phyloP scores from a whole-genome alignment of 1,139 yeast genomes.

The Hansenula lynferdii region DNA sequence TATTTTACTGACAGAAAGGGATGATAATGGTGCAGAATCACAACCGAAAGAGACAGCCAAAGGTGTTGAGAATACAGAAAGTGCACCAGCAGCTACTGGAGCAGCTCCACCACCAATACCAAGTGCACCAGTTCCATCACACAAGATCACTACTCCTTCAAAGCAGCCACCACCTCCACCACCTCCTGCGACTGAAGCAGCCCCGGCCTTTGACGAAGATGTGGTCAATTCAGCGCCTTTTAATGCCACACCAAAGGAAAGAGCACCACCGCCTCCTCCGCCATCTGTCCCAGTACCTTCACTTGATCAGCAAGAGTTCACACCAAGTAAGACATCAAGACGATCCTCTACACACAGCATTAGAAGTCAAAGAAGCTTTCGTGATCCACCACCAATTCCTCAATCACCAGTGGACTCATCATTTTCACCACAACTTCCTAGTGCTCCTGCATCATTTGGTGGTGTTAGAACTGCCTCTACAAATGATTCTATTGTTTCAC shows the following conservation, averaged over 20 bases:
- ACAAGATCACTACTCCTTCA: constrained; percentile 1
- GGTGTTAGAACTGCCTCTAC: neutral
- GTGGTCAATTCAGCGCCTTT: constrained; percentile 11
- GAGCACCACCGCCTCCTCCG: constrained; percentile 6
- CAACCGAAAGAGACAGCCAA: too few relatives aligned
- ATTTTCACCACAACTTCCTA: constrained; percentile 13
- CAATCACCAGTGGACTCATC: constrained; percentile 12
- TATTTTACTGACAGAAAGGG: constrained; percentile 15
- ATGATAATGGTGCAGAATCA: too few relatives aligned
- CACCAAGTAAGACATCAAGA: neutral
- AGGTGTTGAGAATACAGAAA: constrained; percentile 6
- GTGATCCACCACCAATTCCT: constrained; percentile 4
- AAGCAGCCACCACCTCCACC: constrained; percentile 19
- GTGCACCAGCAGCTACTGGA: constrained; percentile 10
- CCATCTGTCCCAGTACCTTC: constrained; percentile 1
- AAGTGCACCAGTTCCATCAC: constrained; percentile 15
- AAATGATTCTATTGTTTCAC: neutral
- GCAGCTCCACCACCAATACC: constrained; percentile 16
- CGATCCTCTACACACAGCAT: neutral
- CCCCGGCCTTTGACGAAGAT: neutral
- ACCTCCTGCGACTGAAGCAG: constrained; percentile 5
- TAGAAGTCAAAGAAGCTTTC: constrained; percentile 1
- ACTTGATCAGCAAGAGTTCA: neutral
- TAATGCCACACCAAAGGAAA: constrained; percentile 10
- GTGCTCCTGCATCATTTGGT: constrained; percentile 11